These are phyloP conservation scores for Gymnopilus junonius DNA, from an alignment of 768 basidiomycete genomes.

Conservation along the genomic window DNA sequence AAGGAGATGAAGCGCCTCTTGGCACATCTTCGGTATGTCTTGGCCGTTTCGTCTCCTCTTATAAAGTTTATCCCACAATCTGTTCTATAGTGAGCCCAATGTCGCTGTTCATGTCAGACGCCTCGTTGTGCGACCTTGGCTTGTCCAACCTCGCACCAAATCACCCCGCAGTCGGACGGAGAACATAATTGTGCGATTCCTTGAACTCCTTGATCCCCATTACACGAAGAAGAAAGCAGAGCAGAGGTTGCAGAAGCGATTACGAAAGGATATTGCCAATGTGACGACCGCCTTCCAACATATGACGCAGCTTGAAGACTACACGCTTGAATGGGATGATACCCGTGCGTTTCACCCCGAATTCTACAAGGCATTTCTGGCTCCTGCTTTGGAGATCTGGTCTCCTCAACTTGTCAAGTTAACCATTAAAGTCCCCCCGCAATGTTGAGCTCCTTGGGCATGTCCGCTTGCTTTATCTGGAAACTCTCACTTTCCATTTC, in stretches of 20 bases:
- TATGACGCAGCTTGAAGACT: slow-evolving; percentile 39
- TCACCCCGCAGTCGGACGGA: slow-evolving; percentile 33
- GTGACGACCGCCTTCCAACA: slow-evolving; percentile 36
- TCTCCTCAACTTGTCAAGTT: slow-evolving; percentile 36
- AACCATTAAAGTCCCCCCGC: slow-evolving; percentile 44
- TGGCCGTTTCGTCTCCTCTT: neutral
- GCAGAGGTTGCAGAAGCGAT: slow-evolving; percentile 36
- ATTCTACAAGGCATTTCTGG: slow-evolving; percentile 41
- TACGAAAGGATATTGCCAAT: slow-evolving; percentile 39
- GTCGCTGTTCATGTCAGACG: slow-evolving; percentile 36
- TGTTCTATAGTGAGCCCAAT: slow-evolving; percentile 26
- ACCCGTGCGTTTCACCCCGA: slow-evolving; percentile 36
- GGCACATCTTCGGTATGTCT: slow-evolving; percentile 32
- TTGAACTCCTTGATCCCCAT: slow-evolving; percentile 32
- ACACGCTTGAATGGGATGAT: slow-evolving; percentile 45
- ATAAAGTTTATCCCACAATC: neutral
- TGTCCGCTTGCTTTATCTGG: slow-evolving; percentile 38
- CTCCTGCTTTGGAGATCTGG: slow-evolving; percentile 38
- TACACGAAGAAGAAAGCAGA: slow-evolving; percentile 35
- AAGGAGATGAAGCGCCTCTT: slow-evolving; percentile 33
- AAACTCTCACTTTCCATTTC: slow-evolving; percentile 39
- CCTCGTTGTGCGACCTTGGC: slow-evolving; percentile 45
- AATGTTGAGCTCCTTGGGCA: slow-evolving; percentile 37
- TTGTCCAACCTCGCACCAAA: slow-evolving; percentile 37
- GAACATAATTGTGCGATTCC: slow-evolving; percentile 30